Base-by-base conservation (phyloP, 2,329 filamentous ascomycete genomes). In the Monilinia vaccinii-corymbosi region DNA sequence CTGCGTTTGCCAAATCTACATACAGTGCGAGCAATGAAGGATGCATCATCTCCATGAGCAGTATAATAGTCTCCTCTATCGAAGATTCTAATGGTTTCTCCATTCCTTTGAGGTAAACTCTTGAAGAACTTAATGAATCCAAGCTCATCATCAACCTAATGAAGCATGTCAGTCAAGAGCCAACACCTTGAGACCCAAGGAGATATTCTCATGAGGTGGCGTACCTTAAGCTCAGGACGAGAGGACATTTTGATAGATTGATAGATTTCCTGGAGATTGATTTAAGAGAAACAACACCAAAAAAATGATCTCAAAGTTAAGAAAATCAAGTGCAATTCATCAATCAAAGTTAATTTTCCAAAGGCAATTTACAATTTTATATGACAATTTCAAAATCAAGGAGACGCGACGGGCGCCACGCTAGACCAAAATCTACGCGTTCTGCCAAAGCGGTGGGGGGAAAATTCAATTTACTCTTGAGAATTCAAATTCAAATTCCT, bases 41-140 rank as follows among this genome's bases (percentile, higher is more conserved):
- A 83, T 56, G 90, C 90, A 83, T 95, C 86, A 60, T 90, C 82
- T 50, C 89, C 90, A 70, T 96, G 91, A n/a, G 92, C 89, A 7
- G 93, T 96, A 73, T 97, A 97, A 82, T 87, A 99, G 72, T 99
- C 94, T 40, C 89, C 88, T 65, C 94, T 85, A 70, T 97, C 92
- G 71, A 97, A 97, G 62, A 99, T 87, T 58, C 94, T 87, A 58
- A 99, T 81, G 0, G 90, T 92, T 58, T 89, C 87, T 44, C 85
- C 81, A 67, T 85, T 83, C 57, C 85, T 84, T 16, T 78, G 70
- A 7, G 91, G 85, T 3, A 99, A 81, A n/a, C 86, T 87, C 68
- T 93, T 93, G 79, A 95, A 99, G 77, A 91, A 96, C 68, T 87
- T 90, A 76, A 97, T 97, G 79, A 99, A 99, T 67, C 93, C 91